A percentile compares a stretch with the other conserved stretches of the same genome.
phyloP scores from a whole-genome alignment of 2,329 filamentous ascomycete genomes.

The Colletotrichum caudatum region DNA sequence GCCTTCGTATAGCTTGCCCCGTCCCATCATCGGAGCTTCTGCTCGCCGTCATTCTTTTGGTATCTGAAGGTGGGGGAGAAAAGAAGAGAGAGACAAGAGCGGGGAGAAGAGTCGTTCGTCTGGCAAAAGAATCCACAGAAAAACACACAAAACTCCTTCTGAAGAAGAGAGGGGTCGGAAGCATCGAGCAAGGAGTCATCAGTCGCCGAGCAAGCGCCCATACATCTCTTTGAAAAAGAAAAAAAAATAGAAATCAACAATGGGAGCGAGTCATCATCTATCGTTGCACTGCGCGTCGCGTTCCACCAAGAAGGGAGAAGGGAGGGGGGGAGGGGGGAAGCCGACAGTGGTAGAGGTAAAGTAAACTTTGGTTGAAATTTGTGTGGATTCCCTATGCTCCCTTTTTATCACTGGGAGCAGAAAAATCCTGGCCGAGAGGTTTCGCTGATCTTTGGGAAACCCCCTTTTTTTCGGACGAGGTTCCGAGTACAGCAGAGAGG shows the following conservation, averaged over 20 bases:
- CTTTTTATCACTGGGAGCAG: slow-evolving; percentile 34
- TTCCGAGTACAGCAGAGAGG: slow-evolving; percentile 32
- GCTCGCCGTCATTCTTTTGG: slow-evolving; percentile 25
- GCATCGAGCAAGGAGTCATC: background rate
- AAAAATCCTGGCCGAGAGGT: slow-evolving; percentile 27
- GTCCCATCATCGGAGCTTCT: background rate
- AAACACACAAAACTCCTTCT: background rate
- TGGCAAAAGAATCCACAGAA: background rate
- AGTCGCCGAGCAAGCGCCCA: background rate
- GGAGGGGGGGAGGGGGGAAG: background rate
- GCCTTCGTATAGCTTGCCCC: background rate
- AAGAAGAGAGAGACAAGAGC: slow-evolving; percentile 5
- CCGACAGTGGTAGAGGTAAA: slow-evolving; percentile 7
- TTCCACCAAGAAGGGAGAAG: background rate
- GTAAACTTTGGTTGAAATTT: slow-evolving; percentile 39
- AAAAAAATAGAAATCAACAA: background rate
- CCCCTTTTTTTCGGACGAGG: slow-evolving; percentile 17
- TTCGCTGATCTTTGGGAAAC: slow-evolving; percentile 23
- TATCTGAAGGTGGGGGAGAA: slow-evolving; percentile 24
- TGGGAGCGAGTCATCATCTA: slow-evolving; percentile 15
- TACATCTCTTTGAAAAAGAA: background rate
- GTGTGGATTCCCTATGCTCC: slow-evolving; percentile 35
- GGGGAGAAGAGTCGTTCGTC: background rate
- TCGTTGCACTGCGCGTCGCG: slow-evolving; percentile 26
- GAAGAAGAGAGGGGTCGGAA: background rate